Evolutionary conservation across 148 eudicot genomes (phyloP).

Genomic region (Spergularia bocconei): DNA sequence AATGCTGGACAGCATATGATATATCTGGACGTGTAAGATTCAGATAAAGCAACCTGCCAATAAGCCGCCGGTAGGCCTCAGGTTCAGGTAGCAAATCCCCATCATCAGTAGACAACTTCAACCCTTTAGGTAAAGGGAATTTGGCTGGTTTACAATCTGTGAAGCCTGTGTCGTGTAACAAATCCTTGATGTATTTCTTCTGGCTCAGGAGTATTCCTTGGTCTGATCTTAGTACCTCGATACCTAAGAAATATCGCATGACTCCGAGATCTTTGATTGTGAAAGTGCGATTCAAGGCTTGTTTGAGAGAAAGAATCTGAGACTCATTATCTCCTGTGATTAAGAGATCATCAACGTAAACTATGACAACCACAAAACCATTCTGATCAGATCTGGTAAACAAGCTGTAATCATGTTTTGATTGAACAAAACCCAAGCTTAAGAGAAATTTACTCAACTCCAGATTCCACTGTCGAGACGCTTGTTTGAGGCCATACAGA

Average conservation of each 20-base stretch:
- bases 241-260: neutral
- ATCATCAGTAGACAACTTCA: constrained; percentile 2
- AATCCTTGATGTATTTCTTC: neutral
- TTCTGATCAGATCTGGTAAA: neutral
- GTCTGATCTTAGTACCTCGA: neutral
- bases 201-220: neutral
- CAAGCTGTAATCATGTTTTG: neutral
- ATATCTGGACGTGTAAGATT: no score
- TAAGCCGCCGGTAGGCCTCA: neutral
- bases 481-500: neutral
- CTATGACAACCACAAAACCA: neutral
- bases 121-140: neutral
- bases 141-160: neutral
- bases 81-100: neutral
- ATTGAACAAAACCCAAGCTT: neutral
- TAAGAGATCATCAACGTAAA: neutral
- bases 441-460: neutral
- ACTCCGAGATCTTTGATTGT: neutral
- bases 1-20: no score
- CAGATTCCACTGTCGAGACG: neutral
- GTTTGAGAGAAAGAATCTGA: neutral
- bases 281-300: neutral
- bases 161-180: neutral
- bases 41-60: neutral
- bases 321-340: neutral